Conservation (phyloP, 2,329 filamentous ascomycete species). For the Thelonectria discophora region DNA sequence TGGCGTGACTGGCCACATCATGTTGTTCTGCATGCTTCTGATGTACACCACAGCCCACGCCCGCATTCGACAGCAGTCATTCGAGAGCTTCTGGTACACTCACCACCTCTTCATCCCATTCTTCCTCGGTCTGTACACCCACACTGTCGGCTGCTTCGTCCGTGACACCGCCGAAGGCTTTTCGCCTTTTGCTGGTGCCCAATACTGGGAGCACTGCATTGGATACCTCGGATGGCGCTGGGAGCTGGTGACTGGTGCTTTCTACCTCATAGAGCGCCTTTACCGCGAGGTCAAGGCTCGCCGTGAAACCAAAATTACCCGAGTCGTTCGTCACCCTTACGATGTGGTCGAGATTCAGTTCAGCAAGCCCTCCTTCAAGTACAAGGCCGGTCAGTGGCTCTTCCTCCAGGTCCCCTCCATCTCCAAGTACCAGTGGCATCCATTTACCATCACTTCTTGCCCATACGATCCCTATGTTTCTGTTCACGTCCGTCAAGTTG, state of each 20-base stretch:
- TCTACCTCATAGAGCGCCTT: constrained; percentile 88
- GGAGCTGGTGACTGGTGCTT: constrained; percentile 85
- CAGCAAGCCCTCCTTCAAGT: constrained; percentile 93
- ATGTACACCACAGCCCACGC: constrained; percentile 97
- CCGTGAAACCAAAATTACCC: constrained; percentile 86
- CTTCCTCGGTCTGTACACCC: constrained; percentile 90
- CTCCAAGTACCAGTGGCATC: constrained; percentile 94
- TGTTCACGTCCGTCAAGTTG: constrained; percentile 93
- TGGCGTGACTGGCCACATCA: constrained; percentile 94
- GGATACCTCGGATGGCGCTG: constrained; percentile 98
- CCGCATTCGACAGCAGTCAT: constrained; percentile 94
- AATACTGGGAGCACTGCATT: constrained; percentile 92
- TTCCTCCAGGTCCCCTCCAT: constrained; percentile 94
- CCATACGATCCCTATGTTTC: constrained; percentile 95
- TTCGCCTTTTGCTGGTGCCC: constrained; percentile 83
- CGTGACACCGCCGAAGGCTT: constrained; percentile 76
- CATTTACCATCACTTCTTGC: constrained; percentile 98
- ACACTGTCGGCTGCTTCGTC: constrained; percentile 96
- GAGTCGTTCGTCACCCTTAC: constrained; percentile 95
- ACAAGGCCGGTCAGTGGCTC: constrained; percentile 98
- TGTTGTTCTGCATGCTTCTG: constrained; percentile 98
- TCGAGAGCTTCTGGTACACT: constrained; percentile 99
- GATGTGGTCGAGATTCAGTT: constrained; percentile 98
- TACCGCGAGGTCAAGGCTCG: constrained; percentile 90
- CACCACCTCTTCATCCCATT: constrained; percentile 99